phyloP scores from a whole-genome alignment of 768 basidiomycete genomes.

The Tricholomella constricta region DNA sequence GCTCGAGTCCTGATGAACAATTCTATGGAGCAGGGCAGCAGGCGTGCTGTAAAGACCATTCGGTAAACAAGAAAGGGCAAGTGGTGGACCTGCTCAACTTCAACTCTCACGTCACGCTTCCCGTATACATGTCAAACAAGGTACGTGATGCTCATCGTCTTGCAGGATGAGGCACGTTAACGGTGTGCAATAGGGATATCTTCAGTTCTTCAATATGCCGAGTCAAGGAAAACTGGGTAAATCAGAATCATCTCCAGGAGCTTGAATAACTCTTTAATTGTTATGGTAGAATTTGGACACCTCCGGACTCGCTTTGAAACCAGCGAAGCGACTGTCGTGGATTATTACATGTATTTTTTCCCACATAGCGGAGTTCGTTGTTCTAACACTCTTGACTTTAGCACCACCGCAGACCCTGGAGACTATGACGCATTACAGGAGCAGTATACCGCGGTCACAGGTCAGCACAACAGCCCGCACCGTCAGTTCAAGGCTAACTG shows the following conservation, averaged over 20 bases:
- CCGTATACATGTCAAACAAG: slow-evolving; percentile 41
- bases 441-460: slow-evolving; percentile 38
- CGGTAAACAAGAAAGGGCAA: slow-evolving; percentile 40
- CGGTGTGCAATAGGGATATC: slow-evolving; percentile 28
- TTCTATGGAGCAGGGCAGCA: slow-evolving; percentile 40
- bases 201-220: slow-evolving; percentile 39
- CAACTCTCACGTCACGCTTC: slow-evolving; percentile 37
- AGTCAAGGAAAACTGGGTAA: slow-evolving; percentile 36
- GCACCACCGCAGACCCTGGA: slow-evolving; percentile 35
- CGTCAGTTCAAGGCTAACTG: neutral
- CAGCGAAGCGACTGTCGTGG: slow-evolving; percentile 34
- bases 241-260: neutral
- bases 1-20: slow-evolving; percentile 33
- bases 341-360: slow-evolving; percentile 34
- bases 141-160: slow-evolving; percentile 8
- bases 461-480: slow-evolving; percentile 11
- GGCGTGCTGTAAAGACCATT: slow-evolving; percentile 37
- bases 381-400: slow-evolving; percentile 8
- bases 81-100: slow-evolving; percentile 39
- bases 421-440: slow-evolving; percentile 38
- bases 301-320: slow-evolving; percentile 34
- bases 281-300: slow-evolving; percentile 30
- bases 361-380: neutral
- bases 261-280: neutral
- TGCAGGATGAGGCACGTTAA: neutral